Conservation (phyloP, 805 yeast genomes). For the Ogataea naganishii region DNA sequence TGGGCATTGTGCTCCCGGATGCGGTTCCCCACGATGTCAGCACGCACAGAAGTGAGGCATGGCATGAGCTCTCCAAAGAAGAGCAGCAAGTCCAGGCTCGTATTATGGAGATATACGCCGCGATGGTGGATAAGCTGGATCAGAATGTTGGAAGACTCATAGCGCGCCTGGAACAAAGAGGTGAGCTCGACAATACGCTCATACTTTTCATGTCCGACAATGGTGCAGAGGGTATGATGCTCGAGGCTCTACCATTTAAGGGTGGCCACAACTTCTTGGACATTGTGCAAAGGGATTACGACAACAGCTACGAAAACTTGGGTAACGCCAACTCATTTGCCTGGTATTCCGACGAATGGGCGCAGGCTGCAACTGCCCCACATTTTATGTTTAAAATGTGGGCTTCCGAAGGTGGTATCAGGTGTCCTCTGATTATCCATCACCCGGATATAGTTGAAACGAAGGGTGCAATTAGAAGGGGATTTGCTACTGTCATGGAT, state of each 20-base stretch:
- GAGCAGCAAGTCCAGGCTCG: conserved; percentile 30
- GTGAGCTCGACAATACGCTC: conserved; percentile 45
- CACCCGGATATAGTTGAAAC: conserved; percentile 26
- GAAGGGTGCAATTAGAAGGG: conserved; percentile 25
- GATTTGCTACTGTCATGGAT: conserved; percentile 52
- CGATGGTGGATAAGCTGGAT: conserved; percentile 53
- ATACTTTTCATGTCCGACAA: conserved; percentile 56
- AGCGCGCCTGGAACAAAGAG: conserved; percentile 29
- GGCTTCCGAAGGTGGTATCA: conserved; percentile 53
- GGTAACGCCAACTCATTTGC: conserved; percentile 40
- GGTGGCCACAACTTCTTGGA: conserved; percentile 18
- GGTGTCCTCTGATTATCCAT: conserved; percentile 44
- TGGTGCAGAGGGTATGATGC: conserved; percentile 55
- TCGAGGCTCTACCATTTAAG: conserved; percentile 45
- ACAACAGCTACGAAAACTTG: conserved; percentile 37
- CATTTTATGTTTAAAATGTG: conserved; percentile 45
- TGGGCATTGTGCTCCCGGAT: conserved; percentile 38
- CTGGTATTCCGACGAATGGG: conserved; percentile 51
- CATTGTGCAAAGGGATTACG: conserved; percentile 25
- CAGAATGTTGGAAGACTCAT: conserved; percentile 41
- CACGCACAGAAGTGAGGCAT: conserved; percentile 31
- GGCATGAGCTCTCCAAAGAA: conserved; percentile 32
- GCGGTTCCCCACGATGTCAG: conserved; percentile 35
- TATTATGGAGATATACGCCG: conserved; percentile 53
- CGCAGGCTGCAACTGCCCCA: conserved; percentile 56